Conservation (phyloP, 2,329 filamentous ascomycete species). For the Verticillium tricorpus region DNA sequence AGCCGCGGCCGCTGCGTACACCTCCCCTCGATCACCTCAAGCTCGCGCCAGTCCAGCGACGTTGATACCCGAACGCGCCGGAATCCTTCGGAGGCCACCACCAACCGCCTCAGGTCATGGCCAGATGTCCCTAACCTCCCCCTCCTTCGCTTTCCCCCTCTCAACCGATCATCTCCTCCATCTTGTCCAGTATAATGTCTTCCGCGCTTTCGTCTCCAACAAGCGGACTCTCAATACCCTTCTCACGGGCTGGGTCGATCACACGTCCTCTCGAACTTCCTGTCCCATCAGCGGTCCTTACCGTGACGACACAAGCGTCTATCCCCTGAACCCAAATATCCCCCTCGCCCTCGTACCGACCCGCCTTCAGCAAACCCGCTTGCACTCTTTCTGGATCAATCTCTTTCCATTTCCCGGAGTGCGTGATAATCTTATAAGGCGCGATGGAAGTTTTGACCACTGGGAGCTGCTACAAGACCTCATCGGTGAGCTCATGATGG, state of each 20-base stretch:
- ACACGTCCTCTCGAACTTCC: neutral
- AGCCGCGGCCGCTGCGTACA: neutral
- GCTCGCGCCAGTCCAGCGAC: neutral
- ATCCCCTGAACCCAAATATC: slow-evolving; percentile 9
- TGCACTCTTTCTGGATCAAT: slow-evolving; percentile 8
- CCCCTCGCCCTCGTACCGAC: slow-evolving; percentile 5
- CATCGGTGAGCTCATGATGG: slow-evolving; percentile 5
- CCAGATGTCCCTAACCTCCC: neutral
- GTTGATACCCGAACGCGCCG: neutral
- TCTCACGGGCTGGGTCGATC: slow-evolving; percentile 1
- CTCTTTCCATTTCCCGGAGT: slow-evolving; percentile 7
- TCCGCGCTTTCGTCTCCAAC: slow-evolving; percentile 6
- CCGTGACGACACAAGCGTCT: slow-evolving; percentile 4
- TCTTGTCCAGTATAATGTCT: slow-evolving; percentile 8
- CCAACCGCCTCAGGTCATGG: neutral
- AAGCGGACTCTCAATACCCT: slow-evolving; percentile 4
- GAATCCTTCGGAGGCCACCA: neutral
- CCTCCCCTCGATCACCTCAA: neutral
- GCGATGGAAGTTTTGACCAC: slow-evolving; percentile 6
- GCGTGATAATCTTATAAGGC: slow-evolving; percentile 9
- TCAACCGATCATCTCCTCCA: slow-evolving; percentile 8
- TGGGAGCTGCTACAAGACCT: slow-evolving; percentile 5
- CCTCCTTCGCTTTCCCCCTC: neutral
- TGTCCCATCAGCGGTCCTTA: slow-evolving; percentile 4
- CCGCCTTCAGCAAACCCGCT: neutral